phyloP scores from a whole-genome alignment of 148 eudicot species.

The Drosera capensis region DNA sequence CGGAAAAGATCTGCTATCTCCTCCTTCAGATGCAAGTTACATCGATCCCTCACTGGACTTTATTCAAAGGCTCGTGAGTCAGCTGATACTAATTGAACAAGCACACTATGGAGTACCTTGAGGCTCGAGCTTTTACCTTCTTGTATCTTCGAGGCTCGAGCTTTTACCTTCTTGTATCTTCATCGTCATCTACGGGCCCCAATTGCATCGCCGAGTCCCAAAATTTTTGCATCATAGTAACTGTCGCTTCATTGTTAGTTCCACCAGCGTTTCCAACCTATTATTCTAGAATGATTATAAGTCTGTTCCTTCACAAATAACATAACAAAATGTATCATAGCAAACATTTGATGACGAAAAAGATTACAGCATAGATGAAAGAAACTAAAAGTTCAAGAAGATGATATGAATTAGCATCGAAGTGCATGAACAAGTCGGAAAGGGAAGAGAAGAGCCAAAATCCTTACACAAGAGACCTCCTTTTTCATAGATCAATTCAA shows the following conservation, averaged over 20 bases:
- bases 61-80: constrained; percentile 1
- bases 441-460: too few species aligned
- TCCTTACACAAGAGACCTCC: constrained; percentile 1
- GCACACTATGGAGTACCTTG: neutral
- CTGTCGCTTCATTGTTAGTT: constrained; percentile 49
- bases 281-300: constrained; percentile 2
- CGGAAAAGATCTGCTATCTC: constrained; percentile 37
- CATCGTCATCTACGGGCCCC: constrained; percentile 56
- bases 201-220: constrained; percentile 90
- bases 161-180: constrained; percentile 60
- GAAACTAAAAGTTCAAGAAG: too few species aligned
- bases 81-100: constrained; percentile 4
- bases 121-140: constrained; percentile 36
- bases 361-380: neutral
- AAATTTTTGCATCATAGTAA: constrained; percentile 81
- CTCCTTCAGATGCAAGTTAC: constrained; percentile 57
- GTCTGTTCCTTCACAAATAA: neutral
- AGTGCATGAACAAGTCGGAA: too few species aligned
- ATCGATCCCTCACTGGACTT: constrained; percentile 48
- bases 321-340: neutral
- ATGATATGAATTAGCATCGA: too few species aligned
- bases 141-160: constrained; percentile 15
- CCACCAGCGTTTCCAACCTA: constrained; percentile 80
- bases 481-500: too few species aligned
- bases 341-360: neutral